Evolutionary conservation across 2,329 filamentous ascomycete genomes (phyloP).

Genomic region (Cercospora sesami): DNA sequence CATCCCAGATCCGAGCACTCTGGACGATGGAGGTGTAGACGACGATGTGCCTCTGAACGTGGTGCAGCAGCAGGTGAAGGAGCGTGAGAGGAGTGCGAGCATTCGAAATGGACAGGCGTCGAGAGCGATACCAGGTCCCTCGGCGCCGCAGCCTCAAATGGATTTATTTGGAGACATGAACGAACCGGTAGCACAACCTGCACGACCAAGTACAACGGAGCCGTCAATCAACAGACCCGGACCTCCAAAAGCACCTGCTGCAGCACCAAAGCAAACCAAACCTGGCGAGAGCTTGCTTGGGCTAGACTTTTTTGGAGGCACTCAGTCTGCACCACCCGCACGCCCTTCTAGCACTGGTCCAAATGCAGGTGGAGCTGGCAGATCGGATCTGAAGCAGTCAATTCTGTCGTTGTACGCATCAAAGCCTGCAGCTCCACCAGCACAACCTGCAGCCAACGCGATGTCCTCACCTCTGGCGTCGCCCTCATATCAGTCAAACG

Average conservation of each 20-base stretch:
- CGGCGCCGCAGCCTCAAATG: constrained; percentile 51
- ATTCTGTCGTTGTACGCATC: constrained; percentile 93
- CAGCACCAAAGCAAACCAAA: constrained; percentile 61
- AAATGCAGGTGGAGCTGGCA: constrained; percentile 60
- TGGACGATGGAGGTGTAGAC: constrained; percentile 72
- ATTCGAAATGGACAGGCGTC: constrained; percentile 44
- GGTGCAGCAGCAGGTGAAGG: constrained; percentile 70
- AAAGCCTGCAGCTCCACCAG: constrained; percentile 65
- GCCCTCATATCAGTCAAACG: constrained; percentile 33
- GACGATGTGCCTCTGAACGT: constrained; percentile 74
- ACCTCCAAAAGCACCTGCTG: constrained; percentile 35
- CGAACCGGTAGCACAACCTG: constrained; percentile 51
- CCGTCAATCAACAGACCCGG: constrained; percentile 63
- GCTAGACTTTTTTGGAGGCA: constrained; percentile 83
- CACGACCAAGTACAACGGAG: constrained; percentile 71
- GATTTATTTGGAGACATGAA: constrained; percentile 83
- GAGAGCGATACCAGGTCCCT: constrained; percentile 20
- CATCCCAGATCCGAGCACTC: constrained; percentile 85
- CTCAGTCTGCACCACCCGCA: constrained; percentile 65
- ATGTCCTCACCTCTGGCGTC: constrained; percentile 60
- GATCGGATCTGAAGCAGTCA: constrained; percentile 94
- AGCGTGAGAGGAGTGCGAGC: constrained; percentile 38
- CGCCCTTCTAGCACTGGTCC: constrained; percentile 77
- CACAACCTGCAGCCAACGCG: constrained; percentile 41
- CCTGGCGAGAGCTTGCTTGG: constrained; percentile 83